These are phyloP conservation scores for Ilyonectria mors-panacis DNA, from an alignment of 2,329 filamentous ascomycete genomes.

Conservation along the genomic window DNA sequence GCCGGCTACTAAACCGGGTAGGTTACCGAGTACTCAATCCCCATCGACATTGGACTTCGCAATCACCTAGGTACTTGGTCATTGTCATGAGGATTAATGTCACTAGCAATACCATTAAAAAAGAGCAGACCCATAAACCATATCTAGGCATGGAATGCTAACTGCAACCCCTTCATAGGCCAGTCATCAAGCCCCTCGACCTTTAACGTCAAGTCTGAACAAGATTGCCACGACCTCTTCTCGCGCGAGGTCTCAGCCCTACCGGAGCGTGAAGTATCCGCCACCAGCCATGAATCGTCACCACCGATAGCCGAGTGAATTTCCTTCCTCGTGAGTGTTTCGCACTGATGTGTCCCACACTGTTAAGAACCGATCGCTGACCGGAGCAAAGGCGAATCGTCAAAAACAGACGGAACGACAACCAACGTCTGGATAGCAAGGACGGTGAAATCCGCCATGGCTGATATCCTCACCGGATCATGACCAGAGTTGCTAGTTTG, in stretches of 20 bases:
- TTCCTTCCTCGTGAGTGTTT: constrained; percentile 32
- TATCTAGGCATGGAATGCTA: neutral
- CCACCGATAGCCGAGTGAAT: constrained; percentile 23
- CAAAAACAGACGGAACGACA: constrained; percentile 28
- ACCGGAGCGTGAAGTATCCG: constrained; percentile 44
- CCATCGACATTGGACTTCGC: neutral
- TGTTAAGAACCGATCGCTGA: neutral
- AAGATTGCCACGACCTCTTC: constrained; percentile 45
- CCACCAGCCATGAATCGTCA: constrained; percentile 10
- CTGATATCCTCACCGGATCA: constrained; percentile 39
- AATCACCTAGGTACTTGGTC: neutral
- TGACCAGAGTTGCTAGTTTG: constrained; percentile 20
- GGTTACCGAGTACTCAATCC: constrained; percentile 1
- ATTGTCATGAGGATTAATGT: neutral
- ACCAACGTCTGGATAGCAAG: constrained; percentile 52
- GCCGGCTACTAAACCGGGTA: constrained; percentile 15
- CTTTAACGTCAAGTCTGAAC: constrained; percentile 43
- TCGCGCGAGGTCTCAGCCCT: constrained; percentile 44
- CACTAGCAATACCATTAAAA: no score
- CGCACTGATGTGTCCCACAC: accelerated
- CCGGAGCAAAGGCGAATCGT: neutral
- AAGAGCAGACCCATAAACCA: neutral
- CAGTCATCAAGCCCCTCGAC: constrained; percentile 10
- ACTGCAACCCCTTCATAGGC: neutral
- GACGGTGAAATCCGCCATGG: constrained; percentile 51